A percentile compares a stretch with the other conserved stretches of the same genome.
Conservation (phyloP, 306 rosid species). For the Citrullus colocynthis region DNA sequence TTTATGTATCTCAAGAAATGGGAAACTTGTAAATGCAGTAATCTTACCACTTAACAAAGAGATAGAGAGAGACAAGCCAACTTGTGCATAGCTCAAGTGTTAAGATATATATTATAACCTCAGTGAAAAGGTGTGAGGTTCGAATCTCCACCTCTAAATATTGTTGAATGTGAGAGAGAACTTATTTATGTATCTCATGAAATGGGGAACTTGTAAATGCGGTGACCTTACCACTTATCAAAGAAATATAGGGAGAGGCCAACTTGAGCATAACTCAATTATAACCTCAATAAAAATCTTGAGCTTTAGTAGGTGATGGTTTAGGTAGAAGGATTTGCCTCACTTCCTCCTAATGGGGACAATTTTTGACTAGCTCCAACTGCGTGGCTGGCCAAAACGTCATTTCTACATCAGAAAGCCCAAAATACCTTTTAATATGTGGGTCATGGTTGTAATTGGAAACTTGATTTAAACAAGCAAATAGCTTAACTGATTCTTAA, state of each 20-base stretch:
- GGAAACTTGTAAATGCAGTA: not conserved
- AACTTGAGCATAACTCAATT: too few species aligned
- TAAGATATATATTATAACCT: not conserved
- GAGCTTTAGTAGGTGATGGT: not conserved
- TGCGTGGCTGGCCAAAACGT: not conserved
- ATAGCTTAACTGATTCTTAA: not conserved
- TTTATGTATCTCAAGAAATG: not conserved
- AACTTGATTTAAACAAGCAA: not conserved
- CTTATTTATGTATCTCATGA: too few species aligned
- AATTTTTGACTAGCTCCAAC: not conserved
- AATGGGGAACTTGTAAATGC: too few species aligned
- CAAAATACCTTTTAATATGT: not conserved
- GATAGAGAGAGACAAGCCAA: not conserved
- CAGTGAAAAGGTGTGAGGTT: not conserved
- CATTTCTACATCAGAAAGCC: not conserved
- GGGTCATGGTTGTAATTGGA: not conserved
- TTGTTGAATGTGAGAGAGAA: not conserved
- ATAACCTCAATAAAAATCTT: too few species aligned
- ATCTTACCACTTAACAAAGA: not conserved
- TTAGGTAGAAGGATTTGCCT: not conserved
- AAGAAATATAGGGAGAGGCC: too few species aligned
- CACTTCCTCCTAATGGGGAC: not conserved
- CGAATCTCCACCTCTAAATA: not conserved
- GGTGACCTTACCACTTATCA: too few species aligned
- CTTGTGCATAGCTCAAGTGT: not conserved